Evolutionary conservation across 2,329 filamentous ascomycete genomes (phyloP), one percentile per base, ranked within the genome.

Genomic region (Beauveria caledonica): DNA sequence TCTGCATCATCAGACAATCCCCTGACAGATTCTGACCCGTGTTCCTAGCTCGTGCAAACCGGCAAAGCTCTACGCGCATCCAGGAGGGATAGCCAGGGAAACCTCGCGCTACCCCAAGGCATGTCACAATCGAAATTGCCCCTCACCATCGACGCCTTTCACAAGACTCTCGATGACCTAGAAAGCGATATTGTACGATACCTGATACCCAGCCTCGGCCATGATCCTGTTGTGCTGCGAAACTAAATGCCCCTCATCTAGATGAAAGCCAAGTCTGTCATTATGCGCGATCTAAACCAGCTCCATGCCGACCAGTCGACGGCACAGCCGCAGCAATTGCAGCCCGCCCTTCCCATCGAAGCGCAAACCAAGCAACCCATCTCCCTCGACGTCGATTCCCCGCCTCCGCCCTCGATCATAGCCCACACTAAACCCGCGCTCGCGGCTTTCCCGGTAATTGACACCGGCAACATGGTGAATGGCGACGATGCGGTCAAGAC

Each of bases 371-470:
- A 70, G 57, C 69, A 69, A 5, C 70, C 74, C 19, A 71, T 72
- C 62, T 64, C 68, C 19, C 73, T 76, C 45, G 74, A 76, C 44
- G 51, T 75, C 19, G 72, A 70, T 48, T 74, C 71, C 21, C 73
- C 75, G 17, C 69, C 73, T 13, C 63, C 40, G 39, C 27, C 50
- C 48, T 48, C 54, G 33, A 55, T 40, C 0, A 29, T 56, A 21
- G 45, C 58, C 51, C 58, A 61, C 39, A 51, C 51, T 23, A 53
- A 62, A 45, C 54, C 62, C n/a, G 57, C 36, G 29, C 57, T 63
- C 23, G 82, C 82, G 17, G 78, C 82, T 0, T 79, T 84, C 63
- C 79, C 82, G 2, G 79, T 84, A 63, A 84, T 84, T 80, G 80
- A 70, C 59, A 45, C 56, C 39, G 49, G 68, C n/a, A 58, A 50